phyloP scores from a whole-genome alignment of 805 yeast genomes.

The Lachancea dasiensis region DNA sequence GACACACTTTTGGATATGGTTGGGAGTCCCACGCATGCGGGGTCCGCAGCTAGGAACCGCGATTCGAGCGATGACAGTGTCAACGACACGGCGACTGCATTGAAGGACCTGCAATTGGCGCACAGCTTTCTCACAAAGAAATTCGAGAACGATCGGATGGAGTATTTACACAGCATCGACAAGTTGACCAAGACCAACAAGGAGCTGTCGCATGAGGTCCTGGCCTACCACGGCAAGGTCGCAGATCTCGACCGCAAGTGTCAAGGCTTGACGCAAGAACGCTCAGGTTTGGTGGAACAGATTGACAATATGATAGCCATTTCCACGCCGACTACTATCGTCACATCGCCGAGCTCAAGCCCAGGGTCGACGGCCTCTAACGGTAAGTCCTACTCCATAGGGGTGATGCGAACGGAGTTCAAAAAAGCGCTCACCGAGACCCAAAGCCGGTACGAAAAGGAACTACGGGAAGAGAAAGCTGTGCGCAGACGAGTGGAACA shows the following conservation, averaged over 20 bases:
- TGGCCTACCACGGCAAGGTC: constrained; percentile 34
- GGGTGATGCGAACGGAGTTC: constrained; percentile 62
- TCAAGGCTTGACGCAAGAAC: constrained; percentile 15
- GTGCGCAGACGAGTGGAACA: constrained; percentile 42
- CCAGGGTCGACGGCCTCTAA: constrained; percentile 17
- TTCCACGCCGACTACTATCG: constrained; percentile 22
- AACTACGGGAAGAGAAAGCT: constrained; percentile 50
- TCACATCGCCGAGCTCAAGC: constrained; percentile 13
- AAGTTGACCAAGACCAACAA: constrained; percentile 46
- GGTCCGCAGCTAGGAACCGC: too few relatives aligned
- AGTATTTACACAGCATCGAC: constrained; percentile 47
- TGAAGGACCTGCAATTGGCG: constrained; percentile 64
- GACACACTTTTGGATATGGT: constrained; percentile 17
- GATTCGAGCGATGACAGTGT: constrained; percentile 9
- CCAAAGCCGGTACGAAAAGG: constrained; percentile 55
- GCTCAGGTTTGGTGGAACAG: constrained; percentile 35
- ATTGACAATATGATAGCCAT: constrained; percentile 14
- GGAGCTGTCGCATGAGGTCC: constrained; percentile 46
- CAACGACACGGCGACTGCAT: constrained; percentile 38
- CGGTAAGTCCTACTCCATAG: constrained; percentile 37
- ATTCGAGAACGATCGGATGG: constrained; percentile 58
- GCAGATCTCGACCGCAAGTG: constrained; percentile 26
- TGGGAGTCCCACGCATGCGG: too few relatives aligned
- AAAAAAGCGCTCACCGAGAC: constrained; percentile 57
- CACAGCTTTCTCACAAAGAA: constrained; percentile 64